Conservation (phyloP, 352 stramenopile species). For the Detonula confervacea region DNA sequence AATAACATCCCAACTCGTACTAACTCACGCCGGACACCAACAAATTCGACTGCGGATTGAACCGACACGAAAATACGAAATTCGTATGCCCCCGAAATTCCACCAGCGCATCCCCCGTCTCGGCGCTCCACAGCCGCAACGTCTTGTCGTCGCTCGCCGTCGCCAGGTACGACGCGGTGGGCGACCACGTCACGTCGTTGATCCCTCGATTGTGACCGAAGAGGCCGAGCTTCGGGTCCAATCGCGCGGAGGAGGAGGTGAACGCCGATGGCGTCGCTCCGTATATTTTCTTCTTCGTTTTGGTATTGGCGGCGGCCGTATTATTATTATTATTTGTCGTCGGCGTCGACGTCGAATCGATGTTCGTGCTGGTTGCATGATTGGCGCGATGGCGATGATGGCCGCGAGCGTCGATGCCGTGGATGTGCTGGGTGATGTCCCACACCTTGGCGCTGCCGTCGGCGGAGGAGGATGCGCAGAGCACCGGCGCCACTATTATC, state of each 20-base stretch:
- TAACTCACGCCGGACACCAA: conserved; percentile 80
- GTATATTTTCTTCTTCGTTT: background rate
- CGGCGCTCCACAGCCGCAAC: conserved; percentile 93
- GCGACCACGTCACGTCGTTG: conserved; percentile 92
- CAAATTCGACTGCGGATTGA: conserved; percentile 93
- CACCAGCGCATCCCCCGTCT: conserved; percentile 86
- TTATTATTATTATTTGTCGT: too few species aligned
- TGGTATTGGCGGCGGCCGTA: background rate
- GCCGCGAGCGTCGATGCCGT: too few species aligned
- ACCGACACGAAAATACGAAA: conserved; percentile 94
- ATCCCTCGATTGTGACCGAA: conserved; percentile 93
- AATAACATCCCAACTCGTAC: too few species aligned
- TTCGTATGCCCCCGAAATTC: conserved; percentile 90
- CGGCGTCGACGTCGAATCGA: too few species aligned
- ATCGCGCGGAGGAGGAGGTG: conserved; percentile 14
- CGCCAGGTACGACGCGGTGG: conserved; percentile 88
- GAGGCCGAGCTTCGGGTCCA: conserved; percentile 37
- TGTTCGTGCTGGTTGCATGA: too few species aligned
- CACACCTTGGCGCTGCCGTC: conserved; percentile 79
- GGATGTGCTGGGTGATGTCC: conserved; percentile 44
- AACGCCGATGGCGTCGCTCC: background rate
- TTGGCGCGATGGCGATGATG: too few species aligned
- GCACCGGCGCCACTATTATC: background rate
- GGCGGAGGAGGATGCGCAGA: conserved; percentile 71
- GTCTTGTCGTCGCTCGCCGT: conserved; percentile 96